Evolutionary conservation across 805 yeast species (phyloP).

Genomic region (Teunomyces aglyptinius): DNA sequence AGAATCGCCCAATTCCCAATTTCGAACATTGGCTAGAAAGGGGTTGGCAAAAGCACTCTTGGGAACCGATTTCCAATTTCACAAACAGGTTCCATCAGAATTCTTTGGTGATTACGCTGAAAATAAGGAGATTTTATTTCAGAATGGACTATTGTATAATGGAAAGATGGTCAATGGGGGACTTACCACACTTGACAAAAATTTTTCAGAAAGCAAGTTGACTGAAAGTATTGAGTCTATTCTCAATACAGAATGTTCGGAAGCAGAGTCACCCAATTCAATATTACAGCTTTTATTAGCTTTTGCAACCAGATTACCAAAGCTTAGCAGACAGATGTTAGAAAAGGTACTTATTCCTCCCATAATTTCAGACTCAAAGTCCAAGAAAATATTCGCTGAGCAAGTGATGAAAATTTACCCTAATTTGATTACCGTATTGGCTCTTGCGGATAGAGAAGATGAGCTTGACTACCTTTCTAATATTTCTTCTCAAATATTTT

Average conservation of each 20-base stretch:
- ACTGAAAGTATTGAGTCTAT: not conserved
- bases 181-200: slow-evolving; percentile 13
- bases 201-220: not conserved
- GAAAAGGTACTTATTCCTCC: slow-evolving; percentile 54
- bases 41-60: slow-evolving; percentile 47
- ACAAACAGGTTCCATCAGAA: slow-evolving; percentile 26
- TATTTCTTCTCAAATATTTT: slow-evolving; percentile 39
- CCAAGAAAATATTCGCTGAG: slow-evolving; percentile 47
- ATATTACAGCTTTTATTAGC: slow-evolving; percentile 58
- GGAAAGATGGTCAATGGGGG: slow-evolving; percentile 27
- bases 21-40: slow-evolving; percentile 33
- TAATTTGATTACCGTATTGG: slow-evolving; percentile 45
- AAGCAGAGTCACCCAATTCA: slow-evolving; percentile 26
- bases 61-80: slow-evolving; percentile 30
- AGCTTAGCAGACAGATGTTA: slow-evolving; percentile 46
- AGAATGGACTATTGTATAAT: slow-evolving; percentile 31
- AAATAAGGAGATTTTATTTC: slow-evolving; percentile 21
- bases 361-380: slow-evolving; percentile 47
- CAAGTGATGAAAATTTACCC: slow-evolving; percentile 59
- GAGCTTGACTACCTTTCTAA: slow-evolving; percentile 33
- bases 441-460: slow-evolving; percentile 53
- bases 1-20: slow-evolving; percentile 19
- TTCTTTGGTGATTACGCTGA: slow-evolving; percentile 19
- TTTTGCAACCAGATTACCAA: slow-evolving; percentile 60
- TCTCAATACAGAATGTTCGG: not conserved